Evolutionary conservation across 345 rosid genomes (phyloP), one percentile per base, ranked within the genome.

Genomic region (Lepidium didymum): DNA sequence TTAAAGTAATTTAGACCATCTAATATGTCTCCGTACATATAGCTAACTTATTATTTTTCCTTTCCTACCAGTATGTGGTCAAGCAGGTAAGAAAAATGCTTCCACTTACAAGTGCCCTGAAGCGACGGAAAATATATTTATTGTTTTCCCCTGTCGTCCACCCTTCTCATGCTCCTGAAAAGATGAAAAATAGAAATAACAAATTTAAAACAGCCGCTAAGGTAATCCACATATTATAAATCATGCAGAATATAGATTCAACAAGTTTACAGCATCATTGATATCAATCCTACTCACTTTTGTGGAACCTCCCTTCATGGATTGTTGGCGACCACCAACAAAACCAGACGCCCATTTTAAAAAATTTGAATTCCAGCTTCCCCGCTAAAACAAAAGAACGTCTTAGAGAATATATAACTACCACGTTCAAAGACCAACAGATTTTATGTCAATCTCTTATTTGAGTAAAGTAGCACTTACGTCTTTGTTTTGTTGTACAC

Each of bases 91-190:
- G 53, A 55, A 55, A 54, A 61, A 70, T 23, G 46, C 2, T 25
- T 58, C 61, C 10, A 72, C 96, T 94, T 86, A 94, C 99, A 94
- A 81, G 81, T 94, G 99, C 56, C 99, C 99, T 42, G 99, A 94
- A 74, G 99, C 99, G 56, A 94, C 77, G 55, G 99, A 94, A 65
- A 91, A 94, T 31, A 94, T 89, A 73, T 94, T 91, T 62, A 91
- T 83, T 6, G 86, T 82, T 80, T 82, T 86, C 79, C 97, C 99
- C 57, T 67, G 86, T 60, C 92, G 87, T 29, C 83, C 90, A 61
- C 86, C 85, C 78, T 80, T 91, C 59, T 80, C 79, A 70, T 75
- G 81, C 70, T 78, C 89, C 97, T 87, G 72, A 55, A 42, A 51
- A 52, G 38, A 61, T 67, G 60, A 65, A 69, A 68, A 70, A 40